These are phyloP conservation scores for Harringtonia lauricola DNA, from an alignment of 2,329 filamentous ascomycete species.

Conservation along the genomic window DNA sequence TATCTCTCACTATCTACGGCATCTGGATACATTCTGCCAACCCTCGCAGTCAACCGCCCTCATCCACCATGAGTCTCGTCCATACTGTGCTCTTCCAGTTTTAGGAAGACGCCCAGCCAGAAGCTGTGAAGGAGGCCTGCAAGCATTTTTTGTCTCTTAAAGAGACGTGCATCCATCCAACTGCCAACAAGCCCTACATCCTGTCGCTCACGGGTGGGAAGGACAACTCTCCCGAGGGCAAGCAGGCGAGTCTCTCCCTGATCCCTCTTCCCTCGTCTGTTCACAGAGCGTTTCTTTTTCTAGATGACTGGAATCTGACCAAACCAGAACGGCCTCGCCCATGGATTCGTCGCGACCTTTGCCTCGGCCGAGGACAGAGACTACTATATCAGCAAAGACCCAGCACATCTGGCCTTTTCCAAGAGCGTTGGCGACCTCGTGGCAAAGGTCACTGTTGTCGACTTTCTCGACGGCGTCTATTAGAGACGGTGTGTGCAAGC, in stretches of 20 bases:
- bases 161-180: slow-evolving; percentile 51
- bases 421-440: background rate
- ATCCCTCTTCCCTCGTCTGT: background rate
- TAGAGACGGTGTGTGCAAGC: slow-evolving; percentile 7
- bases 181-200: slow-evolving; percentile 48
- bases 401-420: slow-evolving; percentile 46
- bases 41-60: background rate
- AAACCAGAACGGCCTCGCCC: slow-evolving; percentile 50
- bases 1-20: background rate
- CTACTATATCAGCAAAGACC: slow-evolving; percentile 58
- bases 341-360: slow-evolving; percentile 61
- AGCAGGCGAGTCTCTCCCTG: slow-evolving; percentile 34
- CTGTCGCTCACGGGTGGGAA: slow-evolving; percentile 44
- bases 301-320: background rate
- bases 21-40: background rate
- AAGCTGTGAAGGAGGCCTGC: slow-evolving; percentile 16
- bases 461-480: slow-evolving; percentile 5
- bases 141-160: slow-evolving; percentile 35
- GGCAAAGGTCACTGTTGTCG: slow-evolving; percentile 2
- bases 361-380: slow-evolving; percentile 50
- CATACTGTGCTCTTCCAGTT: slow-evolving; percentile 4
- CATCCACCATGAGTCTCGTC: slow-evolving; percentile 1
- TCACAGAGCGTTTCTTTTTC: too few relatives aligned
- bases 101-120: background rate
- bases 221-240: slow-evolving; percentile 51